Conservation (phyloP, 768 basidiomycete species). For the Suillus clintonianus region DNA sequence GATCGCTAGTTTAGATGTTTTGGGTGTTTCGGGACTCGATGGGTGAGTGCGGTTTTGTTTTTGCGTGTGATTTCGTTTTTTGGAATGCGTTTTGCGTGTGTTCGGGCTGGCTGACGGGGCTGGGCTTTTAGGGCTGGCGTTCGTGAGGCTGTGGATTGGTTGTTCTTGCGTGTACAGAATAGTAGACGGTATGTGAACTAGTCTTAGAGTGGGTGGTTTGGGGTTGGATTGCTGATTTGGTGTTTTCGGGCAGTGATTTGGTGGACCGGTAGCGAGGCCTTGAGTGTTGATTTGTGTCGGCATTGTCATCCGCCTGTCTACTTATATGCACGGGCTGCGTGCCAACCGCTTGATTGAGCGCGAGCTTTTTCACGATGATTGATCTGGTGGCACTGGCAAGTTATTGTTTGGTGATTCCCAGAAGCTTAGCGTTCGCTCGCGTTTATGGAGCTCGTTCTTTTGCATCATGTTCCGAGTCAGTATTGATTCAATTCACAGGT, state of each 20-base stretch:
- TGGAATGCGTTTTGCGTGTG: not conserved
- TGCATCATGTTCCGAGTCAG: too few species aligned
- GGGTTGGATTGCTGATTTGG: not conserved
- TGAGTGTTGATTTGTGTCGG: not conserved
- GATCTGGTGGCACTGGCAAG: not conserved
- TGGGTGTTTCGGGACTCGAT: constrained; percentile 89
- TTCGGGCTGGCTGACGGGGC: not conserved
- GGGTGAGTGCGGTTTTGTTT: constrained; percentile 55
- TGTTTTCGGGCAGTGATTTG: not conserved
- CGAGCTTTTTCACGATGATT: not conserved
- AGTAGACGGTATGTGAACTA: constrained; percentile 58
- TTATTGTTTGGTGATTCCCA: too few species aligned
- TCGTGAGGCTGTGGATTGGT: constrained; percentile 89
- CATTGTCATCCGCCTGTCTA: not conserved
- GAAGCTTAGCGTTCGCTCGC: too few species aligned
- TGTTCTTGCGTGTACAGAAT: constrained; percentile 92
- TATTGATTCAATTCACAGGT: not conserved
- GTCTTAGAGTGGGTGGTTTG: not conserved
- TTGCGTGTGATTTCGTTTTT: not conserved
- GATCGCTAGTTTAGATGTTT: constrained; percentile 80
- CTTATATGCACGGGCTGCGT: not conserved
- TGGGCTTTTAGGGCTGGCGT: constrained; percentile 70
- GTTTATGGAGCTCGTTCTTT: too few species aligned
- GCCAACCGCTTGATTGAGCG: not conserved
- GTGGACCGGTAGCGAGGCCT: not conserved